Base-by-base conservation (phyloP, 1,139 yeast genomes). In the Spencermartinsiella ligniputridi region DNA sequence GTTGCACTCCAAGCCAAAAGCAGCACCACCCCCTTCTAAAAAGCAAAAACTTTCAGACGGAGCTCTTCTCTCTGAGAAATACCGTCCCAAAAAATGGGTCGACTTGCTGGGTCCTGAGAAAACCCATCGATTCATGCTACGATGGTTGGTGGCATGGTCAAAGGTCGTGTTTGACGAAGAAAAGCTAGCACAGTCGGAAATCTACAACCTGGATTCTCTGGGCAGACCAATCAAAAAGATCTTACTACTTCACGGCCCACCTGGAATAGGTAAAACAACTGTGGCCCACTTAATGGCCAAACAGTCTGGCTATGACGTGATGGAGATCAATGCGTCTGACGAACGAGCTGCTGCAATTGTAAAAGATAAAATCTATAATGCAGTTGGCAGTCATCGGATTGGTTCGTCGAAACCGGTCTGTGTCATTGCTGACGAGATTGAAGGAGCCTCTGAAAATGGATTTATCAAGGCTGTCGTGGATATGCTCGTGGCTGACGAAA, bases 191-290 rank as follows among this genome's bases (percentile, higher is more conserved):
- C 52, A 37, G 17, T 40, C 43, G 3, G 48, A 43, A n/a, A 25
- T 46, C 39, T 41, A 39, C 35, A 37, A 40, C 27, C 41, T 48
- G 35, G 53, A 47, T 43, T 37, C 39, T 3, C 40, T 44, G 46
- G 60, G 50, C 24, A 71, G 97, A 40, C 97, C 97, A 0, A 68
- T 64, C n/a, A 74, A 73, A 44, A 83, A 79, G 53, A 72, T 92
- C 1, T 61, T 92, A 33, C 67, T 92, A 40, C 75, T 92, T 2
- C 88, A 84, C 60, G 98, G 98, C 0, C 95, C 97, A 0, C 90
- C 96, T 1, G 98, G 98, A 1, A 75, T 86, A n/a, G 98, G 98
- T 4, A 92, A 92, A 62, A 92, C 98, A 0, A 79, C 95, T 0
- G 82, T 89, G 2, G 89, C 94, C 0, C 96, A 90, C 61, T 76